Evolutionary conservation across 352 stramenopile species (phyloP), one percentile per base, ranked within the genome.

Genomic region (Elongisporangium prolatum): DNA sequence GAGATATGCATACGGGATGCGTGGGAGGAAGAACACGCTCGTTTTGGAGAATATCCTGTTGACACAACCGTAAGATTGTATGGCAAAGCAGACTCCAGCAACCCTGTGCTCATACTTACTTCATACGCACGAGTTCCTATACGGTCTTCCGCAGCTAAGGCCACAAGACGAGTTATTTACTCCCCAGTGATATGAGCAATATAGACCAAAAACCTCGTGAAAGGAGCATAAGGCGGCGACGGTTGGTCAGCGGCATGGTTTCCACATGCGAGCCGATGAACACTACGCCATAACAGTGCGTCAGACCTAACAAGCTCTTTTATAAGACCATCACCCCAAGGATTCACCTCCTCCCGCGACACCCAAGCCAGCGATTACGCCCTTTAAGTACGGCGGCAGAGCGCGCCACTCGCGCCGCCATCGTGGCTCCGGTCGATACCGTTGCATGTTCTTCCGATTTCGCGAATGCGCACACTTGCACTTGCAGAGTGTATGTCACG

Each of bases 201-300:
- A n/a, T n/a, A n/a, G n/a, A n/a, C n/a, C n/a, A n/a, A n/a, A 6
- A 57, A 85, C 75, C 34, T 20, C 57, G 71, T 0, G 74, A 88
- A 0, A 90, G 60, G 48, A 91, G 78, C 81, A 91, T 91, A 52
- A 91, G 2, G 6, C 81, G 72, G 7, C 68, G 72, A 1, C 81
- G 68, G 2, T 74, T 75, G 11, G 72, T 89, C 48, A 83, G 52
- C 9, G 75, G 72, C 72, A 91, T 83, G 13, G 73, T 86, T 64
- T 91, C 81, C 14, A 91, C 57, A 61, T 88, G 75, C 28, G 28
- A 40, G 28, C 28, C 28, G 3, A 68, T 47, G 44, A 58, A 72
- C 22, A 63, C 65, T 72, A n/a, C n/a, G 18, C 18, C n/a, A 8
- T 2, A 20, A 14, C 5, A 51, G n/a, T 21, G 21, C n/a, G 47